Conservation (phyloP, 805 yeast species). For the Nematodospora valgi region DNA sequence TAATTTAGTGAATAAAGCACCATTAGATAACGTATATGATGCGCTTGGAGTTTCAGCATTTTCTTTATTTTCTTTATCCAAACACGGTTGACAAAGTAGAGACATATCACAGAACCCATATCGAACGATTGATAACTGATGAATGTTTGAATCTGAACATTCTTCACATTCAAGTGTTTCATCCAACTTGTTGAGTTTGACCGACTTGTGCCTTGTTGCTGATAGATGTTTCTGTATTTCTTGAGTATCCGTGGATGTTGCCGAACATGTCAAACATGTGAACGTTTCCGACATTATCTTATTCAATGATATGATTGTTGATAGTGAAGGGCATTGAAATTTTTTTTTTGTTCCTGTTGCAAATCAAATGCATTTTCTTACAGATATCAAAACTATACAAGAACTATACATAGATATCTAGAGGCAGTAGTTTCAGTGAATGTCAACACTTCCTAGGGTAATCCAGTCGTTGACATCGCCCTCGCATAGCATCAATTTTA, state of each 20-base stretch:
- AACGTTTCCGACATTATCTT: constrained; percentile 15
- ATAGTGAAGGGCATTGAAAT: not conserved
- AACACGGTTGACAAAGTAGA: constrained; percentile 46
- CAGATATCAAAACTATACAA: no score
- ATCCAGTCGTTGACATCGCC: constrained; percentile 73
- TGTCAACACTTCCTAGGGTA: constrained; percentile 52
- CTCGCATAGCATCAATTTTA: constrained; percentile 64
- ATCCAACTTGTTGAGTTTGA: constrained; percentile 26
- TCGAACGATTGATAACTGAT: constrained; percentile 47
- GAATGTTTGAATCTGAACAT: constrained; percentile 52
- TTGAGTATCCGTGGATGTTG: constrained; percentile 24
- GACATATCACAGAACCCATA: constrained; percentile 56
- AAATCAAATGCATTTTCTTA: no score
- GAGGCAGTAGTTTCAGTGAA: no score
- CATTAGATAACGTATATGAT: constrained; percentile 50
- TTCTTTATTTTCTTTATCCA: constrained; percentile 26
- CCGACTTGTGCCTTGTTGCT: constrained; percentile 50
- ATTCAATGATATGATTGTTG: not conserved
- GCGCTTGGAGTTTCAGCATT: constrained; percentile 42
- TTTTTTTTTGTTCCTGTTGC: no score
- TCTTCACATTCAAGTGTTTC: constrained; percentile 54
- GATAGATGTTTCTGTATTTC: constrained; percentile 52
- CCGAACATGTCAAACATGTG: constrained; percentile 48
- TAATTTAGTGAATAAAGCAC: constrained; percentile 50
- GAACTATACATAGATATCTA: no score